Percentiles rank a stretch among this genome's conserved stretches.
Conservation (phyloP, 495 filamentous ascomycete species). For the Tuber calosporum region DNA sequence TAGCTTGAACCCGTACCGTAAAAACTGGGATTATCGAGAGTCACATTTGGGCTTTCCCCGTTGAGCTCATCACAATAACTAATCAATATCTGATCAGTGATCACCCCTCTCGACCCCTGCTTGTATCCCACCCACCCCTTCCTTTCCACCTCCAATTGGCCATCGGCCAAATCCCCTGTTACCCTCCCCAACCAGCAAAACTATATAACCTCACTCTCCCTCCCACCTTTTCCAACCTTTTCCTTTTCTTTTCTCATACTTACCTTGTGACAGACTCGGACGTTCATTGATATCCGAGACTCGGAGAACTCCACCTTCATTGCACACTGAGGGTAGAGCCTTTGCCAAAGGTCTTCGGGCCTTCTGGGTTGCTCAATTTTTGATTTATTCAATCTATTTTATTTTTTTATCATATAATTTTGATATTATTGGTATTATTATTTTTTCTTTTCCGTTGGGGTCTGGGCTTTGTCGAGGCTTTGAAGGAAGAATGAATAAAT, state of each 20-base stretch:
- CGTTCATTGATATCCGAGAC: slow-evolving; percentile 36
- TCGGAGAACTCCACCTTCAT: slow-evolving; percentile 36
- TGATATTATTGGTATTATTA: background rate
- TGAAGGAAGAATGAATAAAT: background rate
- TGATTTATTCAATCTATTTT: slow-evolving; percentile 26
- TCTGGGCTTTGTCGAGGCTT: slow-evolving; percentile 1
- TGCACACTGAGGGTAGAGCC: slow-evolving; percentile 35
- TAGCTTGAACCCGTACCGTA: background rate
- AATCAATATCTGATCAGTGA: background rate
- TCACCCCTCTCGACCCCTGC: background rate
- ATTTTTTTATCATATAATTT: background rate
- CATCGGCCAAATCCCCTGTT: background rate
- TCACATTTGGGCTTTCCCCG: background rate
- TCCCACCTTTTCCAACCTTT: background rate
- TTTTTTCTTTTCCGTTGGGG: background rate
- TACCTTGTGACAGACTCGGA: slow-evolving; percentile 39
- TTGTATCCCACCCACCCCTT: background rate
- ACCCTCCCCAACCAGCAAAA: background rate
- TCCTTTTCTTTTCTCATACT: slow-evolving; percentile 22
- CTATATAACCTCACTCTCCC: background rate
- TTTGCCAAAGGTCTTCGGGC: slow-evolving; percentile 38
- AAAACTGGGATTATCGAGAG: too few species aligned
- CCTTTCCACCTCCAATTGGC: background rate
- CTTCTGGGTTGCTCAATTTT: slow-evolving; percentile 41
- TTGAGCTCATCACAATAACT: background rate